Evolutionary conservation across 1,139 yeast genomes (phyloP), one percentile per base, ranked within the genome.

Genomic region (Yamadazyma membranifaciens): DNA sequence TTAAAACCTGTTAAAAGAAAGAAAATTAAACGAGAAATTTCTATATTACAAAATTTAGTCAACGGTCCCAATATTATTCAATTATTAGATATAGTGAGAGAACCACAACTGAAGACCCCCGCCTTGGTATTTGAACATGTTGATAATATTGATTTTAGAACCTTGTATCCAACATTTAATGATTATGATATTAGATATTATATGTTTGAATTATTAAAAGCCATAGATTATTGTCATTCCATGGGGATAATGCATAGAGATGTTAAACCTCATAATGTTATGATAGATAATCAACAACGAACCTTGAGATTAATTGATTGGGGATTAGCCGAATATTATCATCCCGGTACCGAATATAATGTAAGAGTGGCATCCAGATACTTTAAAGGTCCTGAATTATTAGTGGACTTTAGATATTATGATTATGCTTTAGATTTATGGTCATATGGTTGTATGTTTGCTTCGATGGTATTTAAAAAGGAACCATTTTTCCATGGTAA

Each of bases 211-310:
- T 74, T 94, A 48, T 74, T 94, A 53, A 83, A 79, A 54, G 98
- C 98, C 0, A 74, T 94, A 47, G 97, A 94, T 63, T 94, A 79
- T 62, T 86, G 94, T 36, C 99, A 94, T 65, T 87, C 96, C 6
- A 88, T 87, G 88, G 99, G 98, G 32, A 91, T 94, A 48, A 94
- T 94, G 87, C 99, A 94, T 65, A 75, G 99, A 60, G 99, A 94
- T 64, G 98, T 94, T 47, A 94, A 94, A 63, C 98, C 98, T 24
- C 98, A 94, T 60, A 94, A 94, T 59, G 94, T 94, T 36, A 92
- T 94, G 97, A 94, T 94, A 57, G 98, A 94, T 62, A 98, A 92
- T 51, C 80, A 80, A 41, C 73, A 74, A 50, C 78, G 79, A 54
- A 70, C 69, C 45, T 69, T 94, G 51, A 78, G 97, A 49, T 76